phyloP scores from a whole-genome alignment of 768 basidiomycete genomes.

The Rubroboletus pulcherrimus region DNA sequence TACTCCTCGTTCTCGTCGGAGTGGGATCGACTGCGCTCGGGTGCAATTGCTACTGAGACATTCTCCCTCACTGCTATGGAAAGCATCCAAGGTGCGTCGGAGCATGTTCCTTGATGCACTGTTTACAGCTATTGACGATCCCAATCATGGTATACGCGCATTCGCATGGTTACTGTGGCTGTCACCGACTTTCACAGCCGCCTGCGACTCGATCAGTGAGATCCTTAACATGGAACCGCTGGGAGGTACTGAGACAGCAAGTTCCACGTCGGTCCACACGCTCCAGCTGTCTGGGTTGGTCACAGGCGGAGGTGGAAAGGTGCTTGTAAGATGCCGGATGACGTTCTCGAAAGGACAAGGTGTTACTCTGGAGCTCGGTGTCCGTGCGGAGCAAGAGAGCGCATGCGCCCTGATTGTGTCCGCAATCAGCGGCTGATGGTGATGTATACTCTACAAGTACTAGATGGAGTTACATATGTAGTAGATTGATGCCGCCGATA shows the following conservation, averaged over 20 bases:
- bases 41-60: constrained; percentile 82
- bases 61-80: constrained; percentile 91
- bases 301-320: constrained; percentile 92
- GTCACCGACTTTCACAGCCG: constrained; percentile 50
- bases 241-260: constrained; percentile 83
- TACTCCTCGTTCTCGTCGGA: constrained; percentile 90
- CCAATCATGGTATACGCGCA: constrained; percentile 12
- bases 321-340: constrained; percentile 92
- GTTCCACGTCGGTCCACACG: constrained; percentile 86
- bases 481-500: constrained; percentile 4
- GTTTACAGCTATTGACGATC: constrained; percentile 15
- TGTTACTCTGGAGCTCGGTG: constrained; percentile 87
- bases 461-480: not conserved
- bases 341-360: constrained; percentile 87
- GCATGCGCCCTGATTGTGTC: constrained; percentile 85
- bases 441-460: not conserved
- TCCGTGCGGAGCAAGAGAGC: constrained; percentile 87
- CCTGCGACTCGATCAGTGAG: constrained; percentile 93
- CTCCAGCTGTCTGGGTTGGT: constrained; percentile 91
- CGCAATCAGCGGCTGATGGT: constrained; percentile 70
- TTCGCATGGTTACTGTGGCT: constrained; percentile 11
- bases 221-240: constrained; percentile 96
- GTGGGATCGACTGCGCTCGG: constrained; percentile 88
- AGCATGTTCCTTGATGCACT: constrained; percentile 5
- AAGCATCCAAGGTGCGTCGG: constrained; percentile 79